These are phyloP conservation scores for Talaromyces sp. DNA, from an alignment of 2,329 filamentous ascomycete genomes.

Conservation along the genomic window DNA sequence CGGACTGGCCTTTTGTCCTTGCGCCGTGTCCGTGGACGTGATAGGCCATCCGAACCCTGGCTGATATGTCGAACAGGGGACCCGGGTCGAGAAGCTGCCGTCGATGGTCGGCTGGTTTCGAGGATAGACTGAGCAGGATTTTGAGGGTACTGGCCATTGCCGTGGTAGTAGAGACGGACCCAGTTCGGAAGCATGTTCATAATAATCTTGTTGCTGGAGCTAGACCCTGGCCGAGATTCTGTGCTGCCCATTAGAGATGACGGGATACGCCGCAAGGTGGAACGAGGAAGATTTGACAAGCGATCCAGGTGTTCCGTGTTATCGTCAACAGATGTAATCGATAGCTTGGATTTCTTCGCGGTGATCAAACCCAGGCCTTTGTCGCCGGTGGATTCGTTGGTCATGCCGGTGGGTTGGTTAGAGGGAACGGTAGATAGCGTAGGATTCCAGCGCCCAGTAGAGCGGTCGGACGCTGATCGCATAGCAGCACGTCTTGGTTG, in stretches of 20 bases:
- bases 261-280: slow-evolving; percentile 21
- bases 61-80: slow-evolving; percentile 26
- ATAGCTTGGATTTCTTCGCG: slow-evolving; percentile 20
- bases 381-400: slow-evolving; percentile 18
- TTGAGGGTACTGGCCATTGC: slow-evolving; percentile 50
- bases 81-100: slow-evolving; percentile 14
- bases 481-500: slow-evolving; percentile 16
- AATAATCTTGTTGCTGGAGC: slow-evolving; percentile 40
- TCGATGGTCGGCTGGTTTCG: slow-evolving; percentile 25
- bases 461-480: slow-evolving; percentile 28
- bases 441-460: slow-evolving; percentile 35
- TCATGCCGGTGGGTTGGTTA: slow-evolving; percentile 14
- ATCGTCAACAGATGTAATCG: slow-evolving; percentile 31
- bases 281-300: slow-evolving; percentile 29
- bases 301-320: slow-evolving; percentile 32
- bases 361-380: slow-evolving; percentile 7
- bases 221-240: slow-evolving; percentile 29
- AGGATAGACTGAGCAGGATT: slow-evolving; percentile 36
- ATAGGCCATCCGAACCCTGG: slow-evolving; percentile 26
- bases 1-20: slow-evolving; percentile 19
- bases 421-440: slow-evolving; percentile 43
- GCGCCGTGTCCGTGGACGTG: slow-evolving; percentile 22
- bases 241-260: slow-evolving; percentile 32
- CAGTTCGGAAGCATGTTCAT: slow-evolving; percentile 43
- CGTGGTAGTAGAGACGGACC: slow-evolving; percentile 62